A percentile compares a stretch with the other conserved stretches of the same genome.
phyloP scores from a whole-genome alignment of 495 filamentous ascomycete genomes.

The Chaetomium fimeti region DNA sequence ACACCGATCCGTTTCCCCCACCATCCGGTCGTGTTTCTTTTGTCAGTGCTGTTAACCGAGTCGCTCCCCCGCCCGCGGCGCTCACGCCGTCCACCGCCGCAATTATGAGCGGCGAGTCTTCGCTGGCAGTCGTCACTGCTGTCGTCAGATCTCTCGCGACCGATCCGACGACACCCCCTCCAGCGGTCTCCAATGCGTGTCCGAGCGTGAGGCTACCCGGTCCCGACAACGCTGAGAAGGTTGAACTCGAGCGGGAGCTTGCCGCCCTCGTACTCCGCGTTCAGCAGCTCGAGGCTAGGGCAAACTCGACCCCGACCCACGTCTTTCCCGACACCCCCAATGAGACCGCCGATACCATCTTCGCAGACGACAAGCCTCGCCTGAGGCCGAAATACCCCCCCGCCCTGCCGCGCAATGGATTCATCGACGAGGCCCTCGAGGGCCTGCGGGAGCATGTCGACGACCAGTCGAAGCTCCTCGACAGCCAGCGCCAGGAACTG shows the following conservation, averaged over 20 bases:
- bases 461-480: slow-evolving; percentile 74
- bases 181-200: slow-evolving; percentile 33
- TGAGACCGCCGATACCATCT: slow-evolving; percentile 54
- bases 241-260: slow-evolving; percentile 67
- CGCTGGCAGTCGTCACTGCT: slow-evolving; percentile 60
- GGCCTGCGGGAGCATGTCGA: slow-evolving; percentile 72
- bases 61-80: slow-evolving; percentile 22
- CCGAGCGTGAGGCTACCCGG: slow-evolving; percentile 62
- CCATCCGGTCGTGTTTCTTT: slow-evolving; percentile 7
- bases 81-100: slow-evolving; percentile 21
- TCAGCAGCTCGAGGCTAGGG: slow-evolving; percentile 66
- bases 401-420: slow-evolving; percentile 37
- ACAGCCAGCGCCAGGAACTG: slow-evolving; percentile 69
- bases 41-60: slow-evolving; percentile 19
- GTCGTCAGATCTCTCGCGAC: slow-evolving; percentile 63
- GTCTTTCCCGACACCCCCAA: slow-evolving; percentile 63
- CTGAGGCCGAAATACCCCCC: slow-evolving; percentile 29
- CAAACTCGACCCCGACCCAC: slow-evolving; percentile 54
- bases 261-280: slow-evolving; percentile 65
- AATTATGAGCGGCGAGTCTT: slow-evolving; percentile 59
- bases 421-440: slow-evolving; percentile 66
- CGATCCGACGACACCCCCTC: slow-evolving; percentile 39
- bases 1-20: neutral
- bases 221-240: slow-evolving; percentile 59
- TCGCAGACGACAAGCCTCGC: slow-evolving; percentile 45